Conservation (phyloP, 1,284 basidiomycete genomes). For the Austroboletus niveus region DNA sequence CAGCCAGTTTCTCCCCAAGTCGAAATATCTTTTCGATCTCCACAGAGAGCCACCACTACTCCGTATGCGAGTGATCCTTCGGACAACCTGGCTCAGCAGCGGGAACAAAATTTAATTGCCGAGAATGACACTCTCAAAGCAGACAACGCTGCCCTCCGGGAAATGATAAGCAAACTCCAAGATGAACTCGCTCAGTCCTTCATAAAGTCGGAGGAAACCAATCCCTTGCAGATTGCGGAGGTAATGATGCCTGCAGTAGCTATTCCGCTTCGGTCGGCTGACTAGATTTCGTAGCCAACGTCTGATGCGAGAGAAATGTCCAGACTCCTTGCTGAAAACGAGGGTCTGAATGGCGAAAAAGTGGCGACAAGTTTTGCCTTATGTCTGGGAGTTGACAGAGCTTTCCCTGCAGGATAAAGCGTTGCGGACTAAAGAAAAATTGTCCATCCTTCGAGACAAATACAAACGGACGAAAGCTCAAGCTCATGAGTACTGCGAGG, state of each 20-base stretch:
- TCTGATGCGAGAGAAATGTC: slow-evolving; percentile 4
- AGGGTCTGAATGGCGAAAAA: slow-evolving; percentile 18
- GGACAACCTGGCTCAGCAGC: slow-evolving; percentile 4
- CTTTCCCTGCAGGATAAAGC: slow-evolving; percentile 12
- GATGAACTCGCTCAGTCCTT: slow-evolving; percentile 5
- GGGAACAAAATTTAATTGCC: slow-evolving; percentile 5
- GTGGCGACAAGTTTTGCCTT: slow-evolving; percentile 4
- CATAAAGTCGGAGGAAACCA: slow-evolving; percentile 21
- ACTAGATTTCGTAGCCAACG: slow-evolving; percentile 10
- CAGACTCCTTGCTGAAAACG: slow-evolving; percentile 13
- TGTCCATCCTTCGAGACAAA: slow-evolving; percentile 22
- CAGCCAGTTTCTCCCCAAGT: background rate
- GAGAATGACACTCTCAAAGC: slow-evolving; percentile 20
- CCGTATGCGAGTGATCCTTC: background rate
- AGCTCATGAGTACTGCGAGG: slow-evolving; percentile 17
- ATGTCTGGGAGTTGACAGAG: background rate
- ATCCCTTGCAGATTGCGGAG: slow-evolving; percentile 4
- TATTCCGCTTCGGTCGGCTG: background rate
- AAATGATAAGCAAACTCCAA: slow-evolving; percentile 14
- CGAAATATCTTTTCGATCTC: background rate
- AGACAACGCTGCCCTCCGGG: slow-evolving; percentile 20
- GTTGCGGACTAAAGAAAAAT: slow-evolving; percentile 5
- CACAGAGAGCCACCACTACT: slow-evolving; percentile 9
- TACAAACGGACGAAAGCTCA: slow-evolving; percentile 21
- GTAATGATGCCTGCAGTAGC: background rate